Evolutionary conservation across 129 eudicot species (phyloP).

Genomic region (Arctium minus): DNA sequence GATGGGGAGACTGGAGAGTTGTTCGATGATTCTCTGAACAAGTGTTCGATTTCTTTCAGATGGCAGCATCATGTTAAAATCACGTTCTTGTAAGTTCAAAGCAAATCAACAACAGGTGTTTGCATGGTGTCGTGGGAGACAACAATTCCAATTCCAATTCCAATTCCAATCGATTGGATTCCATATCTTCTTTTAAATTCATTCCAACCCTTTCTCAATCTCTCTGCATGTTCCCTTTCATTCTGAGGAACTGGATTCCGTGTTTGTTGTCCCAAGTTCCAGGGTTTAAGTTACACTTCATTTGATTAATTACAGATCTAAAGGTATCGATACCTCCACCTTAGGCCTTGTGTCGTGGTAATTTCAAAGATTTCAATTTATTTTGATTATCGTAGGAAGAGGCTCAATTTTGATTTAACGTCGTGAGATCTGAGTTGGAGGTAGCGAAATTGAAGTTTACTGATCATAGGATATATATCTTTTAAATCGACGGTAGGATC

Average conservation of each 20-base stretch:
- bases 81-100: background rate
- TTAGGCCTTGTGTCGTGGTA: background rate
- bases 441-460: background rate
- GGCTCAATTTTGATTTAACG: background rate
- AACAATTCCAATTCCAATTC: background rate
- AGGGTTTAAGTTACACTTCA: background rate
- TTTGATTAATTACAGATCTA: background rate
- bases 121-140: background rate
- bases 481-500: background rate
- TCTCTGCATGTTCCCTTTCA: background rate
- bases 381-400: background rate
- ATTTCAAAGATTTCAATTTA: background rate
- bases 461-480: background rate
- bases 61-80: background rate
- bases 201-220: background rate
- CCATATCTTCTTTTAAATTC: background rate
- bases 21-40: background rate
- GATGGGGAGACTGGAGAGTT: background rate
- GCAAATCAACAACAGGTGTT: background rate
- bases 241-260: background rate
- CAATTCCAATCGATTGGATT: background rate
- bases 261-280: background rate
- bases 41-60: background rate
- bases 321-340: background rate
- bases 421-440: background rate